These are phyloP conservation scores for Stereocaulon alpinum DNA, from an alignment of 495 filamentous ascomycete genomes.

Conservation along the genomic window DNA sequence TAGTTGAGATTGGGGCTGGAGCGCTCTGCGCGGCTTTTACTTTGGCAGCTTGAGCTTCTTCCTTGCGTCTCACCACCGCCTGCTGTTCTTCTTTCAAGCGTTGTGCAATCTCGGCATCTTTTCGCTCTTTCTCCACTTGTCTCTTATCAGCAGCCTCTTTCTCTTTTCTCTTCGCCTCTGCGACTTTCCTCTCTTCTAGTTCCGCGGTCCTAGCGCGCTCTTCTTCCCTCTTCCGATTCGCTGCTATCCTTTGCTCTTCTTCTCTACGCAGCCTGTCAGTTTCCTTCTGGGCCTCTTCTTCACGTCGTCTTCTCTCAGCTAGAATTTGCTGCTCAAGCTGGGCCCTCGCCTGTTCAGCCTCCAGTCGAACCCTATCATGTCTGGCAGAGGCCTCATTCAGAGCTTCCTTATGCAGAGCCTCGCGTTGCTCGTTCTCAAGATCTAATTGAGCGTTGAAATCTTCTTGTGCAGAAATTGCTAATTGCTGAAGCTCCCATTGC, in stretches of 20 bases:
- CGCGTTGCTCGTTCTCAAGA: conserved; percentile 32
- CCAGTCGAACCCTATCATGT: conserved; percentile 53
- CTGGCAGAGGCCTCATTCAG: conserved; percentile 51
- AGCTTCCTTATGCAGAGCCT: conserved; percentile 45
- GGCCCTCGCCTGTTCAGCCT: conserved; percentile 42
- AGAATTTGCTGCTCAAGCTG: conserved; percentile 27
- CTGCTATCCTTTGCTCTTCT: conserved; percentile 30
- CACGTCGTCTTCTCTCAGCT: conserved; percentile 16
- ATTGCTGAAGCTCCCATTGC: conserved; percentile 34
- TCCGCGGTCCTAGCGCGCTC: conserved; percentile 27
- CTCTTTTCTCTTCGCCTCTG: conserved; percentile 22
- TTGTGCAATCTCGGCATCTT: conserved; percentile 25
- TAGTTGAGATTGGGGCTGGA: not conserved
- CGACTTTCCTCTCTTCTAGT: conserved; percentile 26
- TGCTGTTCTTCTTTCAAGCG: conserved; percentile 29
- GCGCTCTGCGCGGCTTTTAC: too few relatives aligned
- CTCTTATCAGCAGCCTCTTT: conserved; percentile 21
- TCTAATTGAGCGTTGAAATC: conserved; percentile 38
- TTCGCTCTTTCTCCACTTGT: conserved; percentile 28
- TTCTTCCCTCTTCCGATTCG: conserved; percentile 16
- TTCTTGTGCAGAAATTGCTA: conserved; percentile 26
- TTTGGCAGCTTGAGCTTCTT: not conserved
- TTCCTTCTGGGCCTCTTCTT: conserved; percentile 44
- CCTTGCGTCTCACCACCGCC: conserved; percentile 31
- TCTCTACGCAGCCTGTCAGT: conserved; percentile 31